phyloP scores from a whole-genome alignment of 169 alveolate species.

The Babesia bigemina region DNA sequence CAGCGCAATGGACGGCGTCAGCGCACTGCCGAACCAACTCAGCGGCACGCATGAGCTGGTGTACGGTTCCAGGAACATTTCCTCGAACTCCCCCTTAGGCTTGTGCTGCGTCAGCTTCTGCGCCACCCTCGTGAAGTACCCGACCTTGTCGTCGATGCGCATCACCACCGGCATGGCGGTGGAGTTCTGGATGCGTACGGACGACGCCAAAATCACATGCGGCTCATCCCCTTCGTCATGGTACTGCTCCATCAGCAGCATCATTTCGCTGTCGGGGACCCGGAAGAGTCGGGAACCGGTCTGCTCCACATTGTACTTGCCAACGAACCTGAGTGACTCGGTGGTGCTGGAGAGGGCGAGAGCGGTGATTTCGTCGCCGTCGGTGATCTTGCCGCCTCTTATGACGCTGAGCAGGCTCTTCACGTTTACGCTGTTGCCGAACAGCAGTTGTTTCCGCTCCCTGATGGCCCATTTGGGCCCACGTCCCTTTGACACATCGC shows the following conservation, averaged over 20 bases:
- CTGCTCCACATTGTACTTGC: slow-evolving; percentile 48
- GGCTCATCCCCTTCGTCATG: slow-evolving; percentile 1
- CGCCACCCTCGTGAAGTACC: slow-evolving; percentile 28
- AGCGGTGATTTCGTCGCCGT: neutral
- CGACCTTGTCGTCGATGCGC: slow-evolving; percentile 16
- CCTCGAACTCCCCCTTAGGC: slow-evolving; percentile 1
- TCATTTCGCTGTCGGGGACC: slow-evolving; percentile 33
- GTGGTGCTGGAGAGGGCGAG: slow-evolving; percentile 4
- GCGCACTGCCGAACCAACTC: slow-evolving; percentile 49
- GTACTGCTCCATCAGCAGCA: slow-evolving; percentile 44
- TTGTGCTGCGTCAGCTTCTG: slow-evolving; percentile 18
- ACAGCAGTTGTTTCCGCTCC: slow-evolving; percentile 46
- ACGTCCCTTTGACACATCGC: neutral
- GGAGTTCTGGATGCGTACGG: slow-evolving; percentile 50
- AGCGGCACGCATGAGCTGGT: slow-evolving; percentile 57
- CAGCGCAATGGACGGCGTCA: slow-evolving; percentile 51
- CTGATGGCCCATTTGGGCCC: slow-evolving; percentile 7
- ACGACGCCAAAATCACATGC: slow-evolving; percentile 40
- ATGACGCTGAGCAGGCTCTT: slow-evolving; percentile 17
- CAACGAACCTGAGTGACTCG: slow-evolving; percentile 14
- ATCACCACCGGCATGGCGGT: slow-evolving; percentile 41
- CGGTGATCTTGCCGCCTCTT: neutral
- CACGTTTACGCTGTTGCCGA: slow-evolving; percentile 63
- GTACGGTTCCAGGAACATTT: slow-evolving; percentile 36
- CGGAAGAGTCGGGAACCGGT: slow-evolving; percentile 32